Evolutionary conservation across 352 stramenopile species (phyloP), one percentile per base, ranked within the genome.

Genomic region (Phytophthora pistaciae): DNA sequence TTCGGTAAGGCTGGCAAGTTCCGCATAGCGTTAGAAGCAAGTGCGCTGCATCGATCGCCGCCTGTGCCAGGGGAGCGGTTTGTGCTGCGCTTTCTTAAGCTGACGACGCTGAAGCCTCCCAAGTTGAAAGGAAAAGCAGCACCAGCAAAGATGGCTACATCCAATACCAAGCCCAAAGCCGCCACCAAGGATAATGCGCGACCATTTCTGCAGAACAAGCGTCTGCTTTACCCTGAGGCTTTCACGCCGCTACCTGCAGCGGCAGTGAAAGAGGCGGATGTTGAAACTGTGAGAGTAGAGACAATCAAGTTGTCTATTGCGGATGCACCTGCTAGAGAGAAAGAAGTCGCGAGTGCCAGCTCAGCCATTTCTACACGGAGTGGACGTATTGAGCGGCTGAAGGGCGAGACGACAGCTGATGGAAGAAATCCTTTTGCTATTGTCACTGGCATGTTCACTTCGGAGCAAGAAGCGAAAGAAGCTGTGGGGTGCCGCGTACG

Each of bases 1-100:
- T 97, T 97, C 72, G 90, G 90, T 4, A 97, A 95, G 63, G 80
- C 85, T 18, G 90, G 87, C 48, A 97, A 97, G 69, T 91, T 90
- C 42, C 80, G 83, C 6, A 70, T 93, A 25, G 67, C 77, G 13
- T 57, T 93, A 20, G 3, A 66, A 18, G 9, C 58, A 18, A 38
- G 38, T 25, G 18, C 48, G 20, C 50, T 46, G 31, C 14, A 33
- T 14, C 14, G 56, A n/a, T 18, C 13, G 2, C 5, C 58, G 7
- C 83, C 82, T n/a, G 29, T 20, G 5, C 29, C 59, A 31, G 83
- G 87, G 0, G 85, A 92, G 48, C 68, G 65, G 3, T 53, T 93
- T 33, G 66, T 86, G n/a, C 33, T 94, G 42, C 84, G 85, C 1
- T 91, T 93, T 36, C 62, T 90, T 7, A 92, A 93, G 77, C 63